phyloP scores from a whole-genome alignment of 495 filamentous ascomycete species.

The Hypoxylon trugodes region DNA sequence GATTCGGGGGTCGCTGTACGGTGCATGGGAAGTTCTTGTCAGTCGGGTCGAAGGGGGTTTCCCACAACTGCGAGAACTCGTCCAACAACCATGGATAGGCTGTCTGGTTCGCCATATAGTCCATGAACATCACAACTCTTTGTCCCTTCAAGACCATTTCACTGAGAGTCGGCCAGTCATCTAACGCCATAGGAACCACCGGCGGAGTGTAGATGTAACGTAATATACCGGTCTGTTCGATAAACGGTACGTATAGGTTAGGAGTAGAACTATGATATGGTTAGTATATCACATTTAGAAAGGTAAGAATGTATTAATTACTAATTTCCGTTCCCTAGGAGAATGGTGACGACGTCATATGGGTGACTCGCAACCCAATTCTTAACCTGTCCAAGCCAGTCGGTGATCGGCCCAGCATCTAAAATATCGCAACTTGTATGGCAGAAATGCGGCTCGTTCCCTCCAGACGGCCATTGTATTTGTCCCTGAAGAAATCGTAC shows the following conservation, averaged over 20 bases:
- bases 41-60: constrained; percentile 76
- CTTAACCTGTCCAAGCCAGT: constrained; percentile 73
- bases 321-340: constrained; percentile 85
- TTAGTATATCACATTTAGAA: constrained; percentile 52
- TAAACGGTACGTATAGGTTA: constrained; percentile 52
- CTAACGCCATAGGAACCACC: constrained; percentile 69
- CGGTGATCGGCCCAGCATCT: constrained; percentile 78
- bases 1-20: constrained; percentile 72
- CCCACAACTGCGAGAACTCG: constrained; percentile 79
- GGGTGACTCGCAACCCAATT: constrained; percentile 80
- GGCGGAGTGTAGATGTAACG: constrained; percentile 76
- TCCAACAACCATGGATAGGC: constrained; percentile 78
- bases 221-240: constrained; percentile 73
- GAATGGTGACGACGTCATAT: constrained; percentile 89
- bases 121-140: constrained; percentile 65
- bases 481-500: constrained; percentile 92
- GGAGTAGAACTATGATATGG: constrained; percentile 45
- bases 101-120: constrained; percentile 85
- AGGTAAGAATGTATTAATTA: constrained; percentile 55
- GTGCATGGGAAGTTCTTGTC: constrained; percentile 71
- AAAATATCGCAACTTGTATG: constrained; percentile 83
- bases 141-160: constrained; percentile 74
- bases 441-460: constrained; percentile 66
- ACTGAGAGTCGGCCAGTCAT: constrained; percentile 85
- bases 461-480: constrained; percentile 58